Percentiles rank a stretch among this genome's conserved stretches.
Evolutionary conservation across 441 rosid genomes (phyloP).

Genomic region (Croton laevigatus): DNA sequence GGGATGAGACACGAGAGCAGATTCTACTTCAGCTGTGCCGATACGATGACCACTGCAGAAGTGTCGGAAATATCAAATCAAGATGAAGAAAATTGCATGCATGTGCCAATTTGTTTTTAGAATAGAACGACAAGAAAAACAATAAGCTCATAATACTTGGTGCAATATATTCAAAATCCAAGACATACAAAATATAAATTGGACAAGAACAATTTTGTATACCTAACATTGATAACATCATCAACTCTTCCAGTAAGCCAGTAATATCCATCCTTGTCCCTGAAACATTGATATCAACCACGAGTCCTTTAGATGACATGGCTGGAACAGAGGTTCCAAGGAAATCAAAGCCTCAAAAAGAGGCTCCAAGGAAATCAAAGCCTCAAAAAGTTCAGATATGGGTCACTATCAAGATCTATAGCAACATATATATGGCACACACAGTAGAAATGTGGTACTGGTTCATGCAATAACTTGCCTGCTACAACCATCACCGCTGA

Average conservation of each 20-base stretch:
- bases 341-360: constrained; percentile 1
- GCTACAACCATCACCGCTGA: constrained; percentile 95
- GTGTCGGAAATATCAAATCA: constrained; percentile 17
- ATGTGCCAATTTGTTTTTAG: neutral
- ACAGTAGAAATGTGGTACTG: neutral
- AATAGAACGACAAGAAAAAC: neutral
- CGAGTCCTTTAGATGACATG: constrained; percentile 8
- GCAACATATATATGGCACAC: constrained; percentile 5
- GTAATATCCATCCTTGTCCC: constrained; percentile 97
- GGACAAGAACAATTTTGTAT: constrained; percentile 13
- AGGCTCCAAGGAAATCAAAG: neutral
- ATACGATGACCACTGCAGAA: constrained; percentile 90
- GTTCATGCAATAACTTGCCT: constrained; percentile 41
- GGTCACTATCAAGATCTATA: constrained; percentile 10
- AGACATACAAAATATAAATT: neutral
- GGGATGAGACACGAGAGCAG: constrained; percentile 94
- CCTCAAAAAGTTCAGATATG: neutral
- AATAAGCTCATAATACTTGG: neutral
- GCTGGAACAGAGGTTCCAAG: neutral
- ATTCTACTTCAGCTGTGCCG: constrained; percentile 98
- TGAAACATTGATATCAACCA: constrained; percentile 36
- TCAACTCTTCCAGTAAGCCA: constrained; percentile 99
- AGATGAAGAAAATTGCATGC: neutral
- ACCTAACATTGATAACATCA: constrained; percentile 99
- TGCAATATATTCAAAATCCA: constrained; percentile 5